Conservation (phyloP, 139 green algal genomes). For the Micractinium conductrix region DNA sequence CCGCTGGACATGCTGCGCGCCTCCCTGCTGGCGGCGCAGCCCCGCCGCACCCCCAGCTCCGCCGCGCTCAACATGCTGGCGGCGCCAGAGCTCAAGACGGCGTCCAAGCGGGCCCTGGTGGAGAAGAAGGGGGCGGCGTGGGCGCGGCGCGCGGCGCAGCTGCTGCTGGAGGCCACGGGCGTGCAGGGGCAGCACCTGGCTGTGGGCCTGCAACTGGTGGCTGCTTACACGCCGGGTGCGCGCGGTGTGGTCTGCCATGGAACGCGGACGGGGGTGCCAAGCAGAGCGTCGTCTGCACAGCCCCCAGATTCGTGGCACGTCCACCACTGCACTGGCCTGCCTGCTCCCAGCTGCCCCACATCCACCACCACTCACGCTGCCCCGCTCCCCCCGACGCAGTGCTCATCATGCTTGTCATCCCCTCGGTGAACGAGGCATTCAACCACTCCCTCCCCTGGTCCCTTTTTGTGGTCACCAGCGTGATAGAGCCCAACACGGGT, state of each 20-base stretch:
- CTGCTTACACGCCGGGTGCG: conserved; percentile 19
- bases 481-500: conserved; percentile 31
- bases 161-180: background rate
- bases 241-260: too few species aligned
- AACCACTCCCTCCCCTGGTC: background rate
- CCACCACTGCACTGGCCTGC: too few species aligned
- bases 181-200: background rate
- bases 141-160: too few species aligned
- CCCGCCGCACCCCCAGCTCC: background rate
- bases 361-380: background rate
- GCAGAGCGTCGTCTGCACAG: too few species aligned
- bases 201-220: conserved; percentile 19
- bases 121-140: too few species aligned
- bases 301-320: too few species aligned
- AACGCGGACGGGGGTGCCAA: too few species aligned
- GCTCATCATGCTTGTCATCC: conserved; percentile 13
- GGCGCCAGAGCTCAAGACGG: background rate
- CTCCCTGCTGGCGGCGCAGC: conserved; percentile 22
- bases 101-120: too few species aligned
- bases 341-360: background rate
- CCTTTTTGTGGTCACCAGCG: conserved; percentile 4
- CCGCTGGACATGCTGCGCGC: conserved; percentile 11
- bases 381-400: background rate
- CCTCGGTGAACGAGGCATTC: background rate
- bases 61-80: background rate